Conservation (phyloP, 23 red algal genomes). For the Chondrus crispus region DNA sequence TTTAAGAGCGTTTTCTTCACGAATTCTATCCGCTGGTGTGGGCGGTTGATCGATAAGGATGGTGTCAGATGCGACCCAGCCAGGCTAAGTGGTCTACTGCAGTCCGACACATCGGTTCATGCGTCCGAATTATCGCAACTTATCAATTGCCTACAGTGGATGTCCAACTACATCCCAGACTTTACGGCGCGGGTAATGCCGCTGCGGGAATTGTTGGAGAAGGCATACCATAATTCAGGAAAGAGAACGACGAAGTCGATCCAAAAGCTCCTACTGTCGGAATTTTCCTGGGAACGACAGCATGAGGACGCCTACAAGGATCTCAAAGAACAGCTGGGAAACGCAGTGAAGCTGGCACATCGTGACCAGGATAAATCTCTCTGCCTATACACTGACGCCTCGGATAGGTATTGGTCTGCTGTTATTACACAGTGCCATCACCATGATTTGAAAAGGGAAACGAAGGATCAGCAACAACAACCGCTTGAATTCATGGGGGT, state of each 20-base stretch:
- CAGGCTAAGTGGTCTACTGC: background rate
- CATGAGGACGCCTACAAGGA: background rate
- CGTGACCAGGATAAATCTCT: background rate
- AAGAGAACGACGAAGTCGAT: constrained; percentile 9
- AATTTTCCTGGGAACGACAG: background rate
- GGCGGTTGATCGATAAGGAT: background rate
- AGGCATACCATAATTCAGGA: background rate
- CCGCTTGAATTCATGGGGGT: background rate
- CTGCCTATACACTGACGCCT: background rate
- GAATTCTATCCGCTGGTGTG: background rate
- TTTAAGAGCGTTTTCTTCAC: background rate
- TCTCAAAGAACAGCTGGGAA: background rate
- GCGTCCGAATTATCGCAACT: background rate
- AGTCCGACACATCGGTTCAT: background rate
- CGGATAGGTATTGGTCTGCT: background rate
- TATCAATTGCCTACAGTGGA: background rate
- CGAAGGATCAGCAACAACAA: background rate
- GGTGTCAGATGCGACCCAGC: background rate
- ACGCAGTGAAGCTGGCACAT: background rate
- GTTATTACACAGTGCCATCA: background rate
- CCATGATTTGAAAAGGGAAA: background rate
- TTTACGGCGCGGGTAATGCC: background rate
- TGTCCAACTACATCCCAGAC: background rate
- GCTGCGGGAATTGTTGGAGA: background rate
- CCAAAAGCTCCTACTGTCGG: background rate